Percentiles rank a stretch among this genome's conserved stretches.
Evolutionary conservation across 441 rosid species (phyloP).

Genomic region (Mallotus japonicus): DNA sequence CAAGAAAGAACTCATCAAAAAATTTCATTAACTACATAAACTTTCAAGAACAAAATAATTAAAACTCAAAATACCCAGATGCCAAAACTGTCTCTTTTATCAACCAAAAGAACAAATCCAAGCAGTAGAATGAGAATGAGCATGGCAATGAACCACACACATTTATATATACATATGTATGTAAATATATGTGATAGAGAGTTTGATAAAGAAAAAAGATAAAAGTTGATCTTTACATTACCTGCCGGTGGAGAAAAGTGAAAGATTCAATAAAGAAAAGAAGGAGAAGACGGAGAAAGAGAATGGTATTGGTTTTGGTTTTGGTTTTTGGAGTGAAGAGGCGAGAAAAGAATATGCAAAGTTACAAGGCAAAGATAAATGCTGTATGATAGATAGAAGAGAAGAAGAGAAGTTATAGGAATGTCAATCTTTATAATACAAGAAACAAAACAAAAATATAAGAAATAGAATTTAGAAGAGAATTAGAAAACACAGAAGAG

Average conservation of each 20-base stretch:
- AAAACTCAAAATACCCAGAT: background rate
- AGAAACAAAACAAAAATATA: background rate
- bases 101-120: too few relatives aligned
- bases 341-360: conserved; percentile 39
- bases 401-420: background rate
- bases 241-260: conserved; percentile 36
- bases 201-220: background rate
- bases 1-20: too few relatives aligned
- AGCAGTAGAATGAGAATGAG: too few relatives aligned
- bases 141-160: too few relatives aligned
- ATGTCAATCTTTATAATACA: background rate
- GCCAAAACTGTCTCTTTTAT: too few relatives aligned
- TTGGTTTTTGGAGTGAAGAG: conserved; percentile 29
- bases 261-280: conserved; percentile 17
- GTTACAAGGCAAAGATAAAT: background rate
- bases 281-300: background rate
- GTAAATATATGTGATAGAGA: too few relatives aligned
- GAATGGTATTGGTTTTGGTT: background rate
- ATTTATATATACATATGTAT: too few relatives aligned
- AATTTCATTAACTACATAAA: too few relatives aligned
- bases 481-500: background rate
- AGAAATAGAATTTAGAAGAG: too few relatives aligned
- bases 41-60: background rate
- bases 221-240: conserved; percentile 22
- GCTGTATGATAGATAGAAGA: background rate